Evolutionary conservation across 2,329 filamentous ascomycete species (phyloP), one percentile per base, ranked within the genome.

Genomic region (Xylaria sp.): DNA sequence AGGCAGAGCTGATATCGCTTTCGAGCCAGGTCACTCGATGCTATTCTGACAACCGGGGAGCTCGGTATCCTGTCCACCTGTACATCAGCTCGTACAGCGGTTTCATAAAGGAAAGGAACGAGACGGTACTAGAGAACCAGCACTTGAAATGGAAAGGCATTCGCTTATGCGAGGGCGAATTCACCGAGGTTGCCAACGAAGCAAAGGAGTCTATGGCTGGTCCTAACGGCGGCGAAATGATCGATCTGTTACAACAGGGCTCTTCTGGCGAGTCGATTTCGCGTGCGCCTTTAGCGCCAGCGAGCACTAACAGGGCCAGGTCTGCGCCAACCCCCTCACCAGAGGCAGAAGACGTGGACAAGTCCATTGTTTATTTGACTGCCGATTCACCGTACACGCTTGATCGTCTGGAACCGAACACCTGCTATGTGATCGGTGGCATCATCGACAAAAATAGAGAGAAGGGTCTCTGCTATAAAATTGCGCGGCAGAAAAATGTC

Each of bases 361-460:
- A 78, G 53, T 82, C 80, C 1, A 85, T 97, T 6, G 88, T 99
- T 66, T 99, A 99, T 78, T 88, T 99, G 4, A 93, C 93, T 7
- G 94, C 94, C 17, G 96, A 99, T 80, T 97, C 93, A n/a, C 90
- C 92, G 0, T 86, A 97, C 73, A 95, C 92, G 0, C 86, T 99
- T 36, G 90, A 91, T 6, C 88, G 92, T 51, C 87, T 99, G 51
- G 93, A 94, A 78, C 93, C 94, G 0, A 91, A 96, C 81, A 94
- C 91, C 69, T 95, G 90, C 67, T 99, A 99, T 80, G 91, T 99
- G 71, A 92, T 99, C 65, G 96, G 96, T 42, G 96, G 95, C 0
- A 85, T 99, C 42, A 96, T 99, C 31, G 96, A 99, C 82, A 94
- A 94, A 82, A 99, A 99, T 80, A 88, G 96, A 53, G 91, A 99